These are phyloP conservation scores for Leishmania major DNA, from an alignment of 208 protist species.

Conservation along the genomic window DNA sequence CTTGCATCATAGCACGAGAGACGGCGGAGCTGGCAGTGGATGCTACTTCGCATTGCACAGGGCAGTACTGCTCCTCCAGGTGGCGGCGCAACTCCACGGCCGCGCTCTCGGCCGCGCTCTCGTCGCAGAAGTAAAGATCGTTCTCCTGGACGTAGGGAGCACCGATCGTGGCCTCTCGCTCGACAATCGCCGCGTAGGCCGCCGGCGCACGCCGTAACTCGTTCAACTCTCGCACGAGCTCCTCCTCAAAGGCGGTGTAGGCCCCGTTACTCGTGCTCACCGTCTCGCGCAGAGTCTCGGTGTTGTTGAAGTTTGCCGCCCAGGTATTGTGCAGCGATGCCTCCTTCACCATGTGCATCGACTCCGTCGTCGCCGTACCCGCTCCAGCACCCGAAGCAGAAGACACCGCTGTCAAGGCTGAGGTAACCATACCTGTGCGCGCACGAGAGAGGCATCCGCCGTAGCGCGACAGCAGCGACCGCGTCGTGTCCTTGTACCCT, in stretches of 20 bases:
- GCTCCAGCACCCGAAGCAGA: not conserved
- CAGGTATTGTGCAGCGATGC: constrained; percentile 28
- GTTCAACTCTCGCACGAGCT: constrained; percentile 75
- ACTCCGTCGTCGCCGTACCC: not conserved
- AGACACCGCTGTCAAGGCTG: not conserved
- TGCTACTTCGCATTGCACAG: not conserved
- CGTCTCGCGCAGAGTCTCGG: constrained; percentile 42
- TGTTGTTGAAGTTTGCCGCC: constrained; percentile 39
- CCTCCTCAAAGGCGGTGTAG: constrained; percentile 64
- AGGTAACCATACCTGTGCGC: not conserved
- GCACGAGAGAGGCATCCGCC: not conserved
- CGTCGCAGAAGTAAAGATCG: constrained; percentile 54
- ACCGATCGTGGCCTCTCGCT: constrained; percentile 61
- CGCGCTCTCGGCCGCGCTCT: constrained; percentile 28
- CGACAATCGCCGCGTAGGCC: constrained; percentile 58
- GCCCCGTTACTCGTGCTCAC: constrained; percentile 59
- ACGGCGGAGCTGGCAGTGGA: not conserved
- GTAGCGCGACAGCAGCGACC: not conserved
- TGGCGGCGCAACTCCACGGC: constrained; percentile 14
- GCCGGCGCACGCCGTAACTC: constrained; percentile 58
- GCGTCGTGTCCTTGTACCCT: not conserved
- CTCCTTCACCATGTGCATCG: constrained; percentile 26
- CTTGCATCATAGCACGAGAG: not conserved
- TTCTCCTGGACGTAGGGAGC: constrained; percentile 68
- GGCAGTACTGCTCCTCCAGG: constrained; percentile 9